Percentiles rank a stretch among this genome's conserved stretches.
Evolutionary conservation across 768 basidiomycete species (phyloP).

Genomic region (Suillus discolor): DNA sequence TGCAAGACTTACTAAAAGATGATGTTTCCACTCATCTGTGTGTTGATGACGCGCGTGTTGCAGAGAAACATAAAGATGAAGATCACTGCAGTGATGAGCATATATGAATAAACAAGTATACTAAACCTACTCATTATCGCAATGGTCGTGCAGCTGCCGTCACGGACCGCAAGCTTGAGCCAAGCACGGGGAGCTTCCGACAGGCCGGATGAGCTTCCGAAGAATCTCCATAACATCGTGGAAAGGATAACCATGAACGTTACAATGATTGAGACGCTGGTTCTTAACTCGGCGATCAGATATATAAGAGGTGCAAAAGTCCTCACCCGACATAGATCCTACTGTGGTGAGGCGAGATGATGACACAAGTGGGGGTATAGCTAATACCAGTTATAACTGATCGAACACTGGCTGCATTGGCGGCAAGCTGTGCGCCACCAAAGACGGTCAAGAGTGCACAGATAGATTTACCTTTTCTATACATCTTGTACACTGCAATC

Average conservation of each 20-base stretch:
- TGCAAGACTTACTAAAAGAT: conserved; percentile 21
- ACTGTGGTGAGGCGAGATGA: conserved; percentile 15
- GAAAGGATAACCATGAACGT: conserved; percentile 16
- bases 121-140: conserved; percentile 18
- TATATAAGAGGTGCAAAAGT: not conserved
- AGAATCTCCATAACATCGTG: conserved; percentile 23
- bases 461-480: conserved; percentile 12
- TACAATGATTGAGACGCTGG: conserved; percentile 22
- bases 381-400: conserved; percentile 12
- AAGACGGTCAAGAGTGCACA: conserved; percentile 14
- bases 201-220: not conserved
- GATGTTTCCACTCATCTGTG: conserved; percentile 21
- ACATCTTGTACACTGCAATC: conserved; percentile 22
- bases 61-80: conserved; percentile 24
- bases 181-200: not conserved
- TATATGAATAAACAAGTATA: not conserved
- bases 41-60: conserved; percentile 14
- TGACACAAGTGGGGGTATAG: conserved; percentile 20
- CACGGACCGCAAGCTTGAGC: conserved; percentile 10
- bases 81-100: conserved; percentile 11
- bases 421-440: conserved; percentile 11
- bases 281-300: not conserved
- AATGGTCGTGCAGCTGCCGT: conserved; percentile 14
- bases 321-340: conserved; percentile 23
- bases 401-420: conserved; percentile 21